These are phyloP conservation scores for Pleurostoma richardsiae DNA, from an alignment of 2,329 filamentous ascomycete species.

Conservation along the genomic window DNA sequence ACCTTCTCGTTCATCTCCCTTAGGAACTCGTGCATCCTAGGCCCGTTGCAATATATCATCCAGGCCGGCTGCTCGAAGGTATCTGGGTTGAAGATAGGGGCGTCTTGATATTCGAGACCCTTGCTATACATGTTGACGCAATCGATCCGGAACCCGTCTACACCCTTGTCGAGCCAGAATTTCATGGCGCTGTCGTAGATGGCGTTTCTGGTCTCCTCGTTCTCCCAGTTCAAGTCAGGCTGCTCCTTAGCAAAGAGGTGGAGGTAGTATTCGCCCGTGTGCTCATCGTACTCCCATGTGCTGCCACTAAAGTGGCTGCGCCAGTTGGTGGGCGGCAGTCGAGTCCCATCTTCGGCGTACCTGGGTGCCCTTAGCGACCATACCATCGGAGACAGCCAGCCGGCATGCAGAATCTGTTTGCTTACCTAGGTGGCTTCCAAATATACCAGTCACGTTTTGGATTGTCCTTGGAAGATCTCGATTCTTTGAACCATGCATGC, in stretches of 20 bases:
- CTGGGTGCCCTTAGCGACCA: conserved; percentile 19
- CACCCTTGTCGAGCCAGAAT: conserved; percentile 74
- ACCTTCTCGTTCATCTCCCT: conserved; percentile 58
- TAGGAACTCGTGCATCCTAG: conserved; percentile 64
- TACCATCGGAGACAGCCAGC: neutral
- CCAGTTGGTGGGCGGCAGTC: conserved; percentile 74
- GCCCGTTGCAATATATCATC: conserved; percentile 61
- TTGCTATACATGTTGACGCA: conserved; percentile 69
- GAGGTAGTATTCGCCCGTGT: conserved; percentile 71
- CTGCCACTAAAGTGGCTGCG: conserved; percentile 54
- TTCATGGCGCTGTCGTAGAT: conserved; percentile 68
- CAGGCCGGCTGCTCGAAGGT: conserved; percentile 46
- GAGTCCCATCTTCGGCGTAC: conserved; percentile 49
- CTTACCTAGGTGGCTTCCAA: conserved; percentile 26
- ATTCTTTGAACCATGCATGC: conserved; percentile 68
- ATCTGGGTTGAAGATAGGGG: conserved; percentile 43
- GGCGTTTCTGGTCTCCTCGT: conserved; percentile 58
- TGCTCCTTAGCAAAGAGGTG: conserved; percentile 72
- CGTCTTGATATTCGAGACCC: conserved; percentile 51
- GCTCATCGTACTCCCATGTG: conserved; percentile 67
- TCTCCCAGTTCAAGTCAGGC: conserved; percentile 85
- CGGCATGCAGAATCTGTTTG: neutral
- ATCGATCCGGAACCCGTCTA: conserved; percentile 71
- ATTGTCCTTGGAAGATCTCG: conserved; percentile 53
- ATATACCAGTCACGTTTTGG: conserved; percentile 68